Conservation (phyloP, 2,329 filamentous ascomycete species). For the Aureobasidium namibiae region DNA sequence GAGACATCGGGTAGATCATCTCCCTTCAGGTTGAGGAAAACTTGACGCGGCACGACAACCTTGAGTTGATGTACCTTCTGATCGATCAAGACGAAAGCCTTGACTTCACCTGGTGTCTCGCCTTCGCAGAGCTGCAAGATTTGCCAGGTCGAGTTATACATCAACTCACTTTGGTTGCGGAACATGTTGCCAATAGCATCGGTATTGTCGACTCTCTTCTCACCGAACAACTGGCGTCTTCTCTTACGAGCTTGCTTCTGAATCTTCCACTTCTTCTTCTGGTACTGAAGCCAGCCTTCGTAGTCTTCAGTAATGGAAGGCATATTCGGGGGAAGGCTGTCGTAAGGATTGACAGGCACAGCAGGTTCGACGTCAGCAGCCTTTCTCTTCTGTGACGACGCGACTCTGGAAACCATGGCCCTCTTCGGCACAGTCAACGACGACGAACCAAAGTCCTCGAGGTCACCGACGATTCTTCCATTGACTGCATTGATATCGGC, state of each 20-base stretch:
- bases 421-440: conserved; percentile 37
- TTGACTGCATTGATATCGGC: conserved; percentile 56
- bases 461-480: conserved; percentile 50
- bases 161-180: conserved; percentile 81
- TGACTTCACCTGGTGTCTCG: conserved; percentile 76
- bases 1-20: conserved; percentile 83
- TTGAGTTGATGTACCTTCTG: conserved; percentile 83
- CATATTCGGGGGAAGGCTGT: conserved; percentile 73
- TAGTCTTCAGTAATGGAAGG: conserved; percentile 83
- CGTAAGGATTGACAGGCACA: conserved; percentile 67
- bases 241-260: conserved; percentile 84
- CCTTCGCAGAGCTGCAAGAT: conserved; percentile 78
- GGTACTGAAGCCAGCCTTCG: conserved; percentile 77
- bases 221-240: conserved; percentile 85
- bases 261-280: conserved; percentile 98
- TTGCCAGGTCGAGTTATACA: conserved; percentile 93
- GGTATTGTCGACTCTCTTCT: conserved; percentile 56
- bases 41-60: conserved; percentile 76
- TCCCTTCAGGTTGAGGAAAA: conserved; percentile 87
- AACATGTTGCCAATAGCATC: conserved; percentile 65
- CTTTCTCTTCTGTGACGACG: conserved; percentile 40
- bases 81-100: conserved; percentile 86
- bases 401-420: conserved; percentile 28
- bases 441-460: conserved; percentile 38
- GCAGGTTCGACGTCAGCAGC: conserved; percentile 36